phyloP scores from a whole-genome alignment of 2,329 filamentous ascomycete genomes.

The Cytospora schulzeri region DNA sequence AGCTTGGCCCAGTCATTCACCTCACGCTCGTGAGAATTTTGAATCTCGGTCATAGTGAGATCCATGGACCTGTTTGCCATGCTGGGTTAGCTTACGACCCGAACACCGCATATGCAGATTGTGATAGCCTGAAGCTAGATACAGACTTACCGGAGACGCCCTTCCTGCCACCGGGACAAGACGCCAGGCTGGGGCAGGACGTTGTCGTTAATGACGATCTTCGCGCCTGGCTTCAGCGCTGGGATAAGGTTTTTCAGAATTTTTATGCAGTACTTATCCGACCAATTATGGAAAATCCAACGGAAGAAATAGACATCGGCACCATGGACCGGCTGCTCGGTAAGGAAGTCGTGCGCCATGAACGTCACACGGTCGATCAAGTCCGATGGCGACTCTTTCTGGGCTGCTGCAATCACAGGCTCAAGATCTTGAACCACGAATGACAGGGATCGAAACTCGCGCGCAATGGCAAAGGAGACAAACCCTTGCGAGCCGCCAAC shows the following conservation, averaged over 20 bases:
- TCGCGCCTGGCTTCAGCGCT: background rate
- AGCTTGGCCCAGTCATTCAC: conserved; percentile 32
- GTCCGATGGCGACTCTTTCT: background rate
- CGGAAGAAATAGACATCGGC: conserved; percentile 34
- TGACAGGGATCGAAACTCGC: conserved; percentile 19
- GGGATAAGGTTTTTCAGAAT: conserved; percentile 33
- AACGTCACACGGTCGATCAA: conserved; percentile 7
- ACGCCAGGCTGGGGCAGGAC: background rate
- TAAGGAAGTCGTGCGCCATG: conserved; percentile 8
- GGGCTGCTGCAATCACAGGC: conserved; percentile 17
- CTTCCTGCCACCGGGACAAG: conserved; percentile 26
- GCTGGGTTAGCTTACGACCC: background rate
- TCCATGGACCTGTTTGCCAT: conserved; percentile 26
- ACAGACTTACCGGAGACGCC: conserved; percentile 25
- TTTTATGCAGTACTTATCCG: conserved; percentile 38
- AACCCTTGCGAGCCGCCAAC: conserved; percentile 30
- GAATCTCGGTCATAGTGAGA: conserved; percentile 32
- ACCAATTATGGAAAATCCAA: conserved; percentile 50
- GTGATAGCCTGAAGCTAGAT: background rate
- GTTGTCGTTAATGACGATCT: background rate
- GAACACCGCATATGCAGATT: background rate
- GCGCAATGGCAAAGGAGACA: conserved; percentile 24
- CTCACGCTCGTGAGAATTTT: conserved; percentile 33
- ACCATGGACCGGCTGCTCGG: background rate
- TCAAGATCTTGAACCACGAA: conserved; percentile 37